These are phyloP conservation scores for Deinandra increscens DNA, from an alignment of 129 eudicot species.

Conservation along the genomic window DNA sequence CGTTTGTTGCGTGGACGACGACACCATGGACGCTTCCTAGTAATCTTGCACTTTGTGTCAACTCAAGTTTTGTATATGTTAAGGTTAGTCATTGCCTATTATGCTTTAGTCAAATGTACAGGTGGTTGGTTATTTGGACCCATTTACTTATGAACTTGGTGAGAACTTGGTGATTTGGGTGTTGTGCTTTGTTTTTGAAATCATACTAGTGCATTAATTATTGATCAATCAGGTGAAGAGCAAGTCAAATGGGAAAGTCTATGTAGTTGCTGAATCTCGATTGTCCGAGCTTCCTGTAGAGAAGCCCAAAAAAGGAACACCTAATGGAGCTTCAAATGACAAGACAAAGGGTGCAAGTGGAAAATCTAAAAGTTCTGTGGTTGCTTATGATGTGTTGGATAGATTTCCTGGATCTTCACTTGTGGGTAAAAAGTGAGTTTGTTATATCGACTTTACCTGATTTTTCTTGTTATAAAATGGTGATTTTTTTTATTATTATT, in stretches of 20 bases:
- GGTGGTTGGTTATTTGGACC: not conserved
- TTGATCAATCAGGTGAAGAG: conserved; percentile 43
- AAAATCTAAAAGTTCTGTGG: conserved; percentile 39
- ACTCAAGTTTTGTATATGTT: conserved; percentile 45
- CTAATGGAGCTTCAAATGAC: conserved; percentile 50
- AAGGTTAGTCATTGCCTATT: conserved; percentile 49
- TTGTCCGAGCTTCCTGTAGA: conserved; percentile 21
- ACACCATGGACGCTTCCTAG: conserved; percentile 91
- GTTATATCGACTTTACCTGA: not conserved
- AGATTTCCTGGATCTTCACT: conserved; percentile 62
- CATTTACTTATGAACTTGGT: not conserved
- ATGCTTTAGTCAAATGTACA: not conserved
- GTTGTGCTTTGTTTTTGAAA: not conserved
- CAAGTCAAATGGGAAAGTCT: conserved; percentile 49
- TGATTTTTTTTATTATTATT: not conserved
- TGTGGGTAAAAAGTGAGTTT: conserved; percentile 68
- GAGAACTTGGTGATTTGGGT: not conserved
- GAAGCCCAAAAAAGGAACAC: conserved; percentile 42
- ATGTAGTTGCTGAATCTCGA: conserved; percentile 24
- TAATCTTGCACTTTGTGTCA: conserved; percentile 48
- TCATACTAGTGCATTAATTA: not conserved
- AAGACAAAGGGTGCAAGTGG: conserved; percentile 32
- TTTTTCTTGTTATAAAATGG: not conserved
- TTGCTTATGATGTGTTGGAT: conserved; percentile 55
- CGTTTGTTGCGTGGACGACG: conserved; percentile 93